Percentiles rank a stretch among this genome's conserved stretches.
Conservation (phyloP, 768 basidiomycete genomes). For the Inosperma sp. region DNA sequence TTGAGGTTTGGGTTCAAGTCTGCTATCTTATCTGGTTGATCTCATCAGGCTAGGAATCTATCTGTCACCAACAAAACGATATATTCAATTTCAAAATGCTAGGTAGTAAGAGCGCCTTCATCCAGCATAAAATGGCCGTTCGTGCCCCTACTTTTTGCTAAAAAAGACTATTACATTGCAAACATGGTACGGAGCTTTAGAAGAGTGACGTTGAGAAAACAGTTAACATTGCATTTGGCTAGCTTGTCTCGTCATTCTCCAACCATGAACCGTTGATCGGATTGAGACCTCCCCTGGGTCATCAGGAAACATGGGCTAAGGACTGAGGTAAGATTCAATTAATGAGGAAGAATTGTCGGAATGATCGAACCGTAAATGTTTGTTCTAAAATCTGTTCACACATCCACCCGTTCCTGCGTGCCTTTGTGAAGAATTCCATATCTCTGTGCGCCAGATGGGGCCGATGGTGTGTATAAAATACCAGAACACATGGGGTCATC, state of each 20-base stretch:
- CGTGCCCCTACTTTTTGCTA: too few relatives aligned
- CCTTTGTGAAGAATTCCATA: slow-evolving; percentile 74
- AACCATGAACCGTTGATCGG: slow-evolving; percentile 82
- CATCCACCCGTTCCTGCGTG: slow-evolving; percentile 58
- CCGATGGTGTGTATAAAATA: slow-evolving; percentile 87
- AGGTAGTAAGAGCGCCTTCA: too few relatives aligned
- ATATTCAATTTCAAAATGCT: too few relatives aligned
- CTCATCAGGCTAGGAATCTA: too few relatives aligned
- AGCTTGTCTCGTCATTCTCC: slow-evolving; percentile 45
- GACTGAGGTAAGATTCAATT: background rate
- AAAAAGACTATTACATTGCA: too few relatives aligned
- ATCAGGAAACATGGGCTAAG: slow-evolving; percentile 84
- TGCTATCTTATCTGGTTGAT: too few relatives aligned
- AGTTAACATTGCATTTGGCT: background rate
- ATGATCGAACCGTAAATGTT: slow-evolving; percentile 52
- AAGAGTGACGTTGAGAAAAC: background rate
- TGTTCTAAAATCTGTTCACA: slow-evolving; percentile 66
- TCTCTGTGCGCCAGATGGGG: slow-evolving; percentile 81
- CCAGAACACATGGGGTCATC: slow-evolving; percentile 45
- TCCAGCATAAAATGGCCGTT: too few relatives aligned
- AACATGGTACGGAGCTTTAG: too few relatives aligned
- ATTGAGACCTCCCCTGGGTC: slow-evolving; percentile 77
- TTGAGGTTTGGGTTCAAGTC: too few relatives aligned
- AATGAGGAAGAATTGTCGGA: background rate
- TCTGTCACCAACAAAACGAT: too few relatives aligned